phyloP scores from a whole-genome alignment of 148 eudicot genomes.

The Silene latifolia region DNA sequence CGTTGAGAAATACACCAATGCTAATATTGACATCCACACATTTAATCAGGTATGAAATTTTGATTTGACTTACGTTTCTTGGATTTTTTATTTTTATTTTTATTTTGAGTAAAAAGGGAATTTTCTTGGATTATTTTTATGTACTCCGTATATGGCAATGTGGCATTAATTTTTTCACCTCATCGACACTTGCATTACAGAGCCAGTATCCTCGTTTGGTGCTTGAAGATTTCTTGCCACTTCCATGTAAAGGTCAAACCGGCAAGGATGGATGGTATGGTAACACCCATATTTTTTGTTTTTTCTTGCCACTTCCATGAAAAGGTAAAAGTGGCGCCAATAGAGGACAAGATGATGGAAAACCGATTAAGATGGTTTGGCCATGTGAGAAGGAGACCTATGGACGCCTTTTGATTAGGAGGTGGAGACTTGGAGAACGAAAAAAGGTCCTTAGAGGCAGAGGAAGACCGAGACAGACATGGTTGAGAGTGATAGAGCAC shows the following conservation, averaged over 20 bases:
- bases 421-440: no score
- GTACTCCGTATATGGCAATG: neutral
- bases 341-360: no score
- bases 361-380: no score
- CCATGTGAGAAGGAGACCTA: no score
- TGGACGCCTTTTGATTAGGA: no score
- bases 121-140: neutral
- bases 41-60: conserved; percentile 74
- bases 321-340: no score
- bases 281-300: conserved; percentile 1
- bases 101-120: no score
- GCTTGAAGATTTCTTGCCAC: conserved; percentile 71
- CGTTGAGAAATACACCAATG: conserved; percentile 70
- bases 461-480: no score
- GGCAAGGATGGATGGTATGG: conserved; percentile 87
- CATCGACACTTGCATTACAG: conserved; percentile 33
- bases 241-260: conserved; percentile 72
- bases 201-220: conserved; percentile 95
- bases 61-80: neutral
- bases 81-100: neutral
- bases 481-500: no score
- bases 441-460: no score
- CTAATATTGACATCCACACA: conserved; percentile 83
- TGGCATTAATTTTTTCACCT: neutral
- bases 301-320: no score